phyloP scores from a whole-genome alignment of 352 stramenopile genomes.

The Plasmopara halstedii region DNA sequence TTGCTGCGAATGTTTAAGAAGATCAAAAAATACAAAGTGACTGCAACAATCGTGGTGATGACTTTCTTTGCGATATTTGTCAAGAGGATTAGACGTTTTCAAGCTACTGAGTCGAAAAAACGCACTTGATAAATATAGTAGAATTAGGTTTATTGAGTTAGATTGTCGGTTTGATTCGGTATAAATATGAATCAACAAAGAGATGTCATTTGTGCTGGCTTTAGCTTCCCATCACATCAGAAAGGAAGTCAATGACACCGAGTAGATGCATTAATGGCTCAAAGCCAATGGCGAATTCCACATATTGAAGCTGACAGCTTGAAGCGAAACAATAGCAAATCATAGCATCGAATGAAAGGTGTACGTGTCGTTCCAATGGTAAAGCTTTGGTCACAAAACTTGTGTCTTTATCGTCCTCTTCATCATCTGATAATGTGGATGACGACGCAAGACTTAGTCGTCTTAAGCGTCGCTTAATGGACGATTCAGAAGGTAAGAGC shows the following conservation, averaged over 20 bases:
- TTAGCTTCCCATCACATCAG: constrained; percentile 9
- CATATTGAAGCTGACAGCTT: constrained; percentile 53
- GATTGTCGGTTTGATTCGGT: neutral
- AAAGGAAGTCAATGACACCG: constrained; percentile 51
- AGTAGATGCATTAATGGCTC: constrained; percentile 75
- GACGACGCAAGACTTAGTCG: constrained; percentile 13
- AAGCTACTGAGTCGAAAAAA: constrained; percentile 19
- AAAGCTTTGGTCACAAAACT: neutral
- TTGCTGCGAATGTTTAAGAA: constrained; percentile 60
- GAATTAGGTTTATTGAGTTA: neutral
- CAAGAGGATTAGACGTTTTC: constrained; percentile 12
- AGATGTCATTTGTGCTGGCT: neutral
- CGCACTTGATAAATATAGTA: constrained; percentile 12
- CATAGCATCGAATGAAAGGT: constrained; percentile 68
- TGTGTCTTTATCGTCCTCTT: constrained; percentile 4
- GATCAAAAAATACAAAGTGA: constrained; percentile 18
- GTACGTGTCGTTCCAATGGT: constrained; percentile 57
- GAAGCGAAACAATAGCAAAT: constrained; percentile 79
- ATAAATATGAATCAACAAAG: constrained; percentile 4
- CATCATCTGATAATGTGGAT: constrained; percentile 12
- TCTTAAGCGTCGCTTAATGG: constrained; percentile 9
- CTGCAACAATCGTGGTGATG: constrained; percentile 9
- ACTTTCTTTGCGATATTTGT: constrained; percentile 13
- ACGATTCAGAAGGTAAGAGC: constrained; percentile 10
- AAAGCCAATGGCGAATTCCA: constrained; percentile 84